Conservation (phyloP, 768 basidiomycete genomes). For the Cystofilobasidium ferigula region DNA sequence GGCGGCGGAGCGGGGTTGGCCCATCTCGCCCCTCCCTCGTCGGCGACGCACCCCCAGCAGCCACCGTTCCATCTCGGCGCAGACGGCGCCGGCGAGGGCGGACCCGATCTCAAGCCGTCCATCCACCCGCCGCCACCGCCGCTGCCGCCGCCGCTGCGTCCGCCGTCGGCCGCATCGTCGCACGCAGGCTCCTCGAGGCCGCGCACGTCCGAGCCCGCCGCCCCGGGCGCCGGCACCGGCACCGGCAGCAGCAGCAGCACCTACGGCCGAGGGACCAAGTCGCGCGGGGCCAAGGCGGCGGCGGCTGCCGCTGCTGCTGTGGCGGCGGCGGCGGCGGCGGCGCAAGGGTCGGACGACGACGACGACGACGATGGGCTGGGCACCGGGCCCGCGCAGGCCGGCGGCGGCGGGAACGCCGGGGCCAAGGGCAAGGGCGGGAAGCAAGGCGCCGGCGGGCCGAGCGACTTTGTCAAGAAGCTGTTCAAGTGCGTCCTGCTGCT, state of each 20-base stretch:
- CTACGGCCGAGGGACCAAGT: too few species aligned
- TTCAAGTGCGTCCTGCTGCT: slow-evolving; percentile 56
- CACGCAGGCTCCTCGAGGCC: too few species aligned
- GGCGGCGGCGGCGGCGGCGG: neutral
- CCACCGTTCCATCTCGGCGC: neutral
- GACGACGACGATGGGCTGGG: neutral
- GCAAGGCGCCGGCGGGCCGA: slow-evolving; percentile 52
- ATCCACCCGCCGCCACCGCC: too few species aligned
- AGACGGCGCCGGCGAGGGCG: neutral
- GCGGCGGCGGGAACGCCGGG: neutral
- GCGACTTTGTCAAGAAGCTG: slow-evolving; percentile 87
- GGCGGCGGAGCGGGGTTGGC: neutral
- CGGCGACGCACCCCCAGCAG: neutral
- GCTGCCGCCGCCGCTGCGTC: too few species aligned
- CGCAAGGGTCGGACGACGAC: too few species aligned
- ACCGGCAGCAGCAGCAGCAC: too few species aligned
- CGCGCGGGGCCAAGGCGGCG: too few species aligned
- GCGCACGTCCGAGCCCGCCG: too few species aligned
- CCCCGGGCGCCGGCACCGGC: too few species aligned
- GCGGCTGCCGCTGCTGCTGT: neutral
- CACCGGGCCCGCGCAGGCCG: neutral
- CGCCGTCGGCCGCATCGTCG: too few species aligned
- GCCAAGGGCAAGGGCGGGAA: neutral
- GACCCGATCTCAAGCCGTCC: too few species aligned
- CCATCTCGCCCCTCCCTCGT: neutral